Base-by-base conservation (phyloP, 768 basidiomycete species). In the Lyophyllum atratum region DNA sequence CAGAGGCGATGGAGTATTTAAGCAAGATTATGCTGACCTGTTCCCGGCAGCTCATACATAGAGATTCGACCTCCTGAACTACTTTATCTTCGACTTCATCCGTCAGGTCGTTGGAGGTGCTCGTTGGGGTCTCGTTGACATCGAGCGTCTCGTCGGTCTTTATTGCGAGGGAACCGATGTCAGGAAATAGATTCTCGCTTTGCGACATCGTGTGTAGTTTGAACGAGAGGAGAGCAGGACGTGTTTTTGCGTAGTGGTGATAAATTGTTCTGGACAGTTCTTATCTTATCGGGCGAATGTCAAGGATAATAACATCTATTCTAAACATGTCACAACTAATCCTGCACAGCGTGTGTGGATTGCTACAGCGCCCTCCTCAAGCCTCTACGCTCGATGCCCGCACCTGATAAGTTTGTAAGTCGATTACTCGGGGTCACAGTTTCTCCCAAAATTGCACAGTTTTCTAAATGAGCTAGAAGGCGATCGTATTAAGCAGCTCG, bases 21-120 rank as follows among this genome's bases (percentile, higher is more conserved):
- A 31, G 39, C 39, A 28, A 19, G 37, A 24, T 19, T 37, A 49
- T 24, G 69, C 83, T 69, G 62, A 92, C 96, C 84, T 98, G 89
- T 72, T 98, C 85, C 43, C 83, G 80, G 68, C 97, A 99, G 70
- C 83, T 83, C 93, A 98, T 96, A 74, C 97, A 98, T 25, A 98
- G 75, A 12, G 92, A 95, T 56, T 93, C 91, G 58, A 98, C 81
- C 72, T 93, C 88, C 63, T 95, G 83, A 10, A 95, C 82, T 0
- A 85, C 85, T 52, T 80, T 78, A 26, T 90, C 88, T 8, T 87
- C 85, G 17, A 78, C 78, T 22, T 78, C 77, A 4, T 70, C 73
- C 31, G 5, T 31, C 34, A 15, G 49, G 12, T 42, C 28, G 17
- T 29, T 15, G 3, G 39, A 19, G 7, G n/a, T 8, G 10, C 9